Percentiles rank a stretch among this genome's conserved stretches.
These are phyloP conservation scores for Clonostachys rosea DNA, from an alignment of 2,329 filamentous ascomycete genomes.

Conservation along the genomic window DNA sequence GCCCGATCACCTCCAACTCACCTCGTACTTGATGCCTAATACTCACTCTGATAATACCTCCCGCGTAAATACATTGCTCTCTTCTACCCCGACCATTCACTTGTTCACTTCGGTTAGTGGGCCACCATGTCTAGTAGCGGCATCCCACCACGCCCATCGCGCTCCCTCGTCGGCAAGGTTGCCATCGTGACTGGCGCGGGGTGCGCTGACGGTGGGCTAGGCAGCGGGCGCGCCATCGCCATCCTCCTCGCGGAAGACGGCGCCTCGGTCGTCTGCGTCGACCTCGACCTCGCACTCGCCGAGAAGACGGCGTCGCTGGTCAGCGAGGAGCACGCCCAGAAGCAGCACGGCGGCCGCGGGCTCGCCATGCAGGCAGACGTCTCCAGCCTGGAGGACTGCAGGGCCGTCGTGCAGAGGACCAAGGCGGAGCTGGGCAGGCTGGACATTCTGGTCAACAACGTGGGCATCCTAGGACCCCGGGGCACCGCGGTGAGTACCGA, in stretches of 20 bases:
- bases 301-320: constrained; percentile 50
- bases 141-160: constrained; percentile 10
- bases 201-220: constrained; percentile 49
- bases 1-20: too few relatives aligned
- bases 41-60: too few relatives aligned
- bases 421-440: constrained; percentile 46
- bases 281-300: constrained; percentile 43
- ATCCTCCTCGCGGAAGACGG: constrained; percentile 57
- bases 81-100: too few relatives aligned
- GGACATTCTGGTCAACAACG: constrained; percentile 62
- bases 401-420: constrained; percentile 30
- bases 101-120: too few relatives aligned
- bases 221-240: constrained; percentile 53
- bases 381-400: constrained; percentile 46
- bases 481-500: constrained; percentile 59
- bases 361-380: constrained; percentile 47
- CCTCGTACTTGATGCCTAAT: too few relatives aligned
- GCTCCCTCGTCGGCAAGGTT: constrained; percentile 15
- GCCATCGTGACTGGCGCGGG: constrained; percentile 16
- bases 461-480: constrained; percentile 53
- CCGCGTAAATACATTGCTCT: too few relatives aligned
- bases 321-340: constrained; percentile 10
- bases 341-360: constrained; percentile 23
- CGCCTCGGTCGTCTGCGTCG: constrained; percentile 53
- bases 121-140: too few relatives aligned